Evolutionary conservation across 805 yeast genomes (phyloP), one percentile per base, ranked within the genome.

Genomic region (Suhomyces kilbournensis): DNA sequence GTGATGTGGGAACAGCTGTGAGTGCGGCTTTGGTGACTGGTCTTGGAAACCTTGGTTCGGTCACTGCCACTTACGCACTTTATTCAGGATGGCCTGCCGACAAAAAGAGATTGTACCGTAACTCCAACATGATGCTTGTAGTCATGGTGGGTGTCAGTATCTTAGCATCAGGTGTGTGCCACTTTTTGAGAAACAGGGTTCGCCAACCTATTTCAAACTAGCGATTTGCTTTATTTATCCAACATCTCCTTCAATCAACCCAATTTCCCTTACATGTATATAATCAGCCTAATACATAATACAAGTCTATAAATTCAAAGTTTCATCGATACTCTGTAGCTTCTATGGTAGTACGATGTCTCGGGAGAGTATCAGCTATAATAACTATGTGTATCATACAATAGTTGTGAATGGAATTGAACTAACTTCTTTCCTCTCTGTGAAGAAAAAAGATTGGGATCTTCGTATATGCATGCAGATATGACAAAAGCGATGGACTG

Each of bases 41-140:
- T 5, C 74, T 90, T 50, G 97, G 97, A 49, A 90, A 90, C 65
- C 76, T 89, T 58, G 97, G 97, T 20, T 83, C 92, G 1, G 96
- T 90, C 20, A 82, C 86, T 26, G 88, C 93, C 9, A 88, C 96
- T 1, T 90, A 90, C 63, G 96, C 97, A 0, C 76, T 90, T 40
- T 90, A 90, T 70, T 69, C 81, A 32, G 97, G 97, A 3, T 90
- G 96, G 96, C 92, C 94, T 0, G 86, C 78, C 0, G 97, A 90
- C 66, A 76, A 65, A 7, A 75, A 75, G 4, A 72, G 90, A 56
- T 73, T 82, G 44, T 90, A 74, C 69, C 73, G 80, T 57, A 73
- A 89, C 66, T 84, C 91, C 46, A 90, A 90, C 67, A 88, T 89
- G 96, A 89, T 89, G 74, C 76, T 90, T 69, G 88, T 90, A 20